Evolutionary conservation across 495 filamentous ascomycete genomes (phyloP).

Genomic region (Cetradonia linearis): DNA sequence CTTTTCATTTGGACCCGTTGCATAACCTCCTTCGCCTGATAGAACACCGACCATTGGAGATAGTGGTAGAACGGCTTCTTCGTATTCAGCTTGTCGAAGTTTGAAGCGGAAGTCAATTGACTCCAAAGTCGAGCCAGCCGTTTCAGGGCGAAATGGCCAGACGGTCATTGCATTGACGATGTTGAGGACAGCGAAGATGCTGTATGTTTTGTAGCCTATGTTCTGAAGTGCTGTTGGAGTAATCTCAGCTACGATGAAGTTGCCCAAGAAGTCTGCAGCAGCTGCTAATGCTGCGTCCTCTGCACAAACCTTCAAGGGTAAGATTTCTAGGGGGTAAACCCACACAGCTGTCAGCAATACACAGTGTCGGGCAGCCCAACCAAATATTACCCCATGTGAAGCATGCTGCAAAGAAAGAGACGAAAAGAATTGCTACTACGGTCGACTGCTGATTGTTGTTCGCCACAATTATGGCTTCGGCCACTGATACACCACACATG

Average conservation of each 20-base stretch:
- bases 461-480: slow-evolving; percentile 27
- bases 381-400: slow-evolving; percentile 30
- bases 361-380: background rate
- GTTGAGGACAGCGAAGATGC: slow-evolving; percentile 39
- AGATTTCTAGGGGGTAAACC: slow-evolving; percentile 25
- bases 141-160: slow-evolving; percentile 29
- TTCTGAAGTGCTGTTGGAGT: slow-evolving; percentile 33
- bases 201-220: slow-evolving; percentile 37
- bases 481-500: slow-evolving; percentile 27
- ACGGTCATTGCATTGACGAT: slow-evolving; percentile 31
- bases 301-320: slow-evolving; percentile 31
- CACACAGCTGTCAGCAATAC: slow-evolving; percentile 2
- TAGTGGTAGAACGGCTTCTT: slow-evolving; percentile 1
- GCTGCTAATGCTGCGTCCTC: slow-evolving; percentile 28
- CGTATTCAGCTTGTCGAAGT: background rate
- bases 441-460: slow-evolving; percentile 17
- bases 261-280: slow-evolving; percentile 21
- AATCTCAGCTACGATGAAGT: slow-evolving; percentile 36
- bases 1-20: background rate
- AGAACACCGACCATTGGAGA: slow-evolving; percentile 11
- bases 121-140: slow-evolving; percentile 27
- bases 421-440: slow-evolving; percentile 28
- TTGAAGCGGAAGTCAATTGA: slow-evolving; percentile 25
- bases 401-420: slow-evolving; percentile 31
- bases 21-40: slow-evolving; percentile 2